These are phyloP conservation scores for Carpinus viminea DNA, from an alignment of 306 rosid genomes.

Conservation along the genomic window DNA sequence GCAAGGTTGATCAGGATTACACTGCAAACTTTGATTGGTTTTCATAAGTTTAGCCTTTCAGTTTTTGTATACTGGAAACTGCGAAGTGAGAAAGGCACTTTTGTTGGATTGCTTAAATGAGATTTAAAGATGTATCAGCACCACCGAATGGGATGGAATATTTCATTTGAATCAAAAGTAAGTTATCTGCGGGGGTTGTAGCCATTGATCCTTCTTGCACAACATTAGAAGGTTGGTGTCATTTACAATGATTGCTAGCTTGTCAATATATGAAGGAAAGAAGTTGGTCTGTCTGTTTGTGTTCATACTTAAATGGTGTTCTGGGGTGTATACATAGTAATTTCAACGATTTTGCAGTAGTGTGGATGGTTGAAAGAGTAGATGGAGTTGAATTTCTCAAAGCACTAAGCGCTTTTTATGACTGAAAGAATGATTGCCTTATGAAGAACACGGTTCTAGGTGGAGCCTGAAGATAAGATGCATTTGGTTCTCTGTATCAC, in stretches of 20 bases:
- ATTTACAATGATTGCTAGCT: constrained; percentile 26
- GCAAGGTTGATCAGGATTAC: constrained; percentile 23
- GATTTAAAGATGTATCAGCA: constrained; percentile 29
- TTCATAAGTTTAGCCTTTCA: constrained; percentile 22
- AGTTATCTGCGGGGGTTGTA: constrained; percentile 24
- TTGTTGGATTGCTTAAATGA: constrained; percentile 22
- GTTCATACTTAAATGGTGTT: constrained; percentile 16
- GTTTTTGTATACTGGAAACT: constrained; percentile 19
- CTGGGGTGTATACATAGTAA: constrained; percentile 9
- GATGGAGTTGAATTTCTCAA: background rate
- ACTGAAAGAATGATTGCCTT: constrained; percentile 19
- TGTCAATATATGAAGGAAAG: constrained; percentile 20
- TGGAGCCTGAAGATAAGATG: constrained; percentile 31
- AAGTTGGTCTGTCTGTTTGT: background rate
- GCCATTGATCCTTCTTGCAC: constrained; percentile 28
- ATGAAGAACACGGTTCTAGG: constrained; percentile 27
- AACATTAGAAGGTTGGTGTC: constrained; percentile 25
- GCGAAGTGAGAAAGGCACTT: constrained; percentile 23
- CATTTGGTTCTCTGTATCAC: constrained; percentile 34
- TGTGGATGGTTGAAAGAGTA: background rate
- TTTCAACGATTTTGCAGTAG: constrained; percentile 12
- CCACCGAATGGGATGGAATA: constrained; percentile 23
- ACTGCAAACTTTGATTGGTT: constrained; percentile 26
- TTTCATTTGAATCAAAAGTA: constrained; percentile 24
- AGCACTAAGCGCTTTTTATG: background rate